Evolutionary conservation across 768 basidiomycete species (phyloP).

Genomic region (Fomitopsis serialis): DNA sequence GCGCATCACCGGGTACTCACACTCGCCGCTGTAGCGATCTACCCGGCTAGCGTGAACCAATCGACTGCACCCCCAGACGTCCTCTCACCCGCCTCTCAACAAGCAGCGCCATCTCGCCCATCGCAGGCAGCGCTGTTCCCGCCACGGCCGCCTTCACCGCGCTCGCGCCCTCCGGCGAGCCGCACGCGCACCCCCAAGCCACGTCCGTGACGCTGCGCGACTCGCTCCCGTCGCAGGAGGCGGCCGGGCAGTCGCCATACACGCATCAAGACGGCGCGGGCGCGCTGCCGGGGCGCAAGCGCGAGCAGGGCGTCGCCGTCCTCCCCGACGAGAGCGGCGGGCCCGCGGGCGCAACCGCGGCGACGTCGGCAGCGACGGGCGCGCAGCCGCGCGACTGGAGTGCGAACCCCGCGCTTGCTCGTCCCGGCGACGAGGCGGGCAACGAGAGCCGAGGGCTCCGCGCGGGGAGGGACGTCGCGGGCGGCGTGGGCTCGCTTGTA

Average conservation of each 20-base stretch:
- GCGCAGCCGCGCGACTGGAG: neutral
- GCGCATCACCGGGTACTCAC: too few species aligned
- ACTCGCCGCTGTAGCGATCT: neutral
- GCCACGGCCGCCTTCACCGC: neutral
- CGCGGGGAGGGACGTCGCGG: constrained; percentile 13
- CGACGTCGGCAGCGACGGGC: constrained; percentile 1
- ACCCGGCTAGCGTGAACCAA: neutral
- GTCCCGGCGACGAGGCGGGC: neutral
- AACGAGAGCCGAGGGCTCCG: constrained; percentile 1
- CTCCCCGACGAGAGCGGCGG: constrained; percentile 14
- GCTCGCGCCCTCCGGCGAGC: neutral
- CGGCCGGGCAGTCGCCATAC: constrained; percentile 8
- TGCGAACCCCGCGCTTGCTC: neutral
- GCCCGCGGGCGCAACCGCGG: neutral
- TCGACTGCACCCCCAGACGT: neutral
- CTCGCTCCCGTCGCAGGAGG: constrained; percentile 15
- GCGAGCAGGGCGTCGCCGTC: constrained; percentile 17
- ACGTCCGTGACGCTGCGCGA: constrained; percentile 10
- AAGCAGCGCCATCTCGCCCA: neutral
- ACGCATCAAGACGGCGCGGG: constrained; percentile 17
- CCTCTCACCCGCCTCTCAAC: neutral
- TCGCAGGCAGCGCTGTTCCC: neutral
- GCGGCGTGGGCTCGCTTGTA: constrained; percentile 43
- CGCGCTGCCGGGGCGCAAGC: constrained; percentile 15
- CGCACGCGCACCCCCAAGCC: neutral